Base-by-base conservation (phyloP, 2,329 filamentous ascomycete species). In the Cladophialophora immunda region DNA sequence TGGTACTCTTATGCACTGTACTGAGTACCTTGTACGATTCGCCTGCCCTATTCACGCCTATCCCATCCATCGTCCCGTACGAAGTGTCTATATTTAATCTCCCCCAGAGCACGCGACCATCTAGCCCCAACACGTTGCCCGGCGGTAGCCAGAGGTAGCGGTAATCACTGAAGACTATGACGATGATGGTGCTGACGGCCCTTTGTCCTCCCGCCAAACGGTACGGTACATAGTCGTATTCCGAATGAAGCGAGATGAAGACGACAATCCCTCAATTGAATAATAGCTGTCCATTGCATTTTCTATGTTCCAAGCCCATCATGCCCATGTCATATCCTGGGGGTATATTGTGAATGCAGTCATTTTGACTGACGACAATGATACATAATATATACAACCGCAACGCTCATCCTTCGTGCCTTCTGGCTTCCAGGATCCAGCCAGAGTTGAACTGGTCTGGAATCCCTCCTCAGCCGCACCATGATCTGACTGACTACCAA, bases 391-490 rank as follows among this genome's bases (percentile, higher is more conserved):
- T 65, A 67, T 64, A 66, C 59, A 69, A 54, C 56, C 58, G 19
- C 38, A 34, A 11, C 32, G 36, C 32, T 55, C 30, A 4, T 30
- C 32, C 34, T 41, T 41, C 55, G 22, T 60, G 32, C 30, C 41
- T 22, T 34, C 3, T 22, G 8, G 22, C 19, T 25, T 22, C 5
- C 34, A 27, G n/a, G 50, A 53, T 47, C 34, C 27, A 52, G 52
- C 67, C 70, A 72, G 70, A 70, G 70, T 72, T 72, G 70, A 72
- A 72, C 70, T 72, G 70, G 64, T 64, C 45, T 36, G 63, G 53
- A 29, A 59, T 52, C 52, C 58, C 27, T 30, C 17, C 22, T 53
- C 13, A 41, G 25, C 54, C 30, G 64, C 60, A 7, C 29, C 3
- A 9, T 36, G 47, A n/a, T 32, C 45, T 50, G 45, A 27, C 19